Percentiles rank a stretch among this genome's conserved stretches.
These are phyloP conservation scores for Talaromyces sp. DNA, from an alignment of 2,329 filamentous ascomycete genomes.

Conservation along the genomic window DNA sequence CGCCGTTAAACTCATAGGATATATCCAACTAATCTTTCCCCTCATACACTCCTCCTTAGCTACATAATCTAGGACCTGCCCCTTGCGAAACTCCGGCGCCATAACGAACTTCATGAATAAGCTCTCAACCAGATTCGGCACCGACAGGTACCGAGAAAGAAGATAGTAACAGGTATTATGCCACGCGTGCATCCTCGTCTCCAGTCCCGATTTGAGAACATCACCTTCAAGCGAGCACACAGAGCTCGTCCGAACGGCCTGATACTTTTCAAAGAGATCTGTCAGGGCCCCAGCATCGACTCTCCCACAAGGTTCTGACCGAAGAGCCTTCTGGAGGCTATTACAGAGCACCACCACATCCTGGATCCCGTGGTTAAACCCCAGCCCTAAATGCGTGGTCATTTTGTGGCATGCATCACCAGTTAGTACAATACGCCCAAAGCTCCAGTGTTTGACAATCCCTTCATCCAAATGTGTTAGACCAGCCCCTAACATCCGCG, in stretches of 20 bases:
- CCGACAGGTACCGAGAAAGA: conserved; percentile 8
- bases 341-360: conserved; percentile 21
- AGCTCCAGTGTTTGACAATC: conserved; percentile 32
- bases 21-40: conserved; percentile 10
- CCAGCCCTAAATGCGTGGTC: conserved; percentile 32
- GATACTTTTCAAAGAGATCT: conserved; percentile 7
- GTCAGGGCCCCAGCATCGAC: background rate
- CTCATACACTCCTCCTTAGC: conserved; percentile 10
- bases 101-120: conserved; percentile 5
- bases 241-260: conserved; percentile 8
- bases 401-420: conserved; percentile 39
- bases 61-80: conserved; percentile 12
- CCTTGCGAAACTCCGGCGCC: conserved; percentile 11
- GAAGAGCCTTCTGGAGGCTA: conserved; percentile 3
- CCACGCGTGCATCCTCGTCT: conserved; percentile 14
- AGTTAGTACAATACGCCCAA: conserved; percentile 30
- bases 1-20: too few species aligned
- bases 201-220: conserved; percentile 10
- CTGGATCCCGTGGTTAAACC: conserved; percentile 33
- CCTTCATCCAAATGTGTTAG: conserved; percentile 37
- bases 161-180: conserved; percentile 4
- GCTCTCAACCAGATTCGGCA: conserved; percentile 2
- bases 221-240: conserved; percentile 9
- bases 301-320: background rate
- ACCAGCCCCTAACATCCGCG: conserved; percentile 15